Percentiles rank a stretch among this genome's conserved stretches.
Evolutionary conservation across 495 filamentous ascomycete species (phyloP).

Genomic region (Hypoxylon lenormandii): DNA sequence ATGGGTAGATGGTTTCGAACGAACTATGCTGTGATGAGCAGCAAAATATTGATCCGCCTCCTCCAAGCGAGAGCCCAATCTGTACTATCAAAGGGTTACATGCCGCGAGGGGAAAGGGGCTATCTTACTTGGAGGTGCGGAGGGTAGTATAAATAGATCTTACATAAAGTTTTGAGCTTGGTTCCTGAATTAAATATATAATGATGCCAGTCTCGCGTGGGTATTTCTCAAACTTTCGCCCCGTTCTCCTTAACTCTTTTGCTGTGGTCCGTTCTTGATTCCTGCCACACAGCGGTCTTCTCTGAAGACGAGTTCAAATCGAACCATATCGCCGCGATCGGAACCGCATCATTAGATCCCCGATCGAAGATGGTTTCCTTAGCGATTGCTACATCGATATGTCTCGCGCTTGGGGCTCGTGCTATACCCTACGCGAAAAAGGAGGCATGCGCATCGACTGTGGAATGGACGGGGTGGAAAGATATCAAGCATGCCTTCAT

Average conservation of each 20-base stretch:
- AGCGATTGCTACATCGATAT: constrained; percentile 5
- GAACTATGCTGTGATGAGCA: constrained; percentile 9
- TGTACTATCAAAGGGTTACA: constrained; percentile 16
- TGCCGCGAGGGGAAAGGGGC: neutral
- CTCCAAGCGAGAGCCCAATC: neutral
- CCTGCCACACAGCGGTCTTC: neutral
- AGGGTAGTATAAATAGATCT: constrained; percentile 14
- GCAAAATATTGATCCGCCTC: neutral
- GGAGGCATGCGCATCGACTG: constrained; percentile 37
- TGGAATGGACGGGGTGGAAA: constrained; percentile 61
- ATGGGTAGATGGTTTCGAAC: constrained; percentile 9
- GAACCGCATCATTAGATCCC: neutral
- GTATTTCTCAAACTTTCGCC: constrained; percentile 5
- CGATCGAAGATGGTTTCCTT: constrained; percentile 23
- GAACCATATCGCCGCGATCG: neutral
- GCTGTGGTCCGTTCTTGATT: constrained; percentile 12
- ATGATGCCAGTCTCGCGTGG: neutral
- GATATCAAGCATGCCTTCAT: constrained; percentile 64
- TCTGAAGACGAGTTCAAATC: neutral
- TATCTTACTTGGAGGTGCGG: neutral
- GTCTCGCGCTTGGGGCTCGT: constrained; percentile 28
- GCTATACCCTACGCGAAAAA: constrained; percentile 28
- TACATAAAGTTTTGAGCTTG: constrained; percentile 20
- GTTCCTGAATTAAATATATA: constrained; percentile 29
- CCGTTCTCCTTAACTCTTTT: constrained; percentile 21